Evolutionary conservation across 441 rosid species (phyloP).

Genomic region (Croton setiger): DNA sequence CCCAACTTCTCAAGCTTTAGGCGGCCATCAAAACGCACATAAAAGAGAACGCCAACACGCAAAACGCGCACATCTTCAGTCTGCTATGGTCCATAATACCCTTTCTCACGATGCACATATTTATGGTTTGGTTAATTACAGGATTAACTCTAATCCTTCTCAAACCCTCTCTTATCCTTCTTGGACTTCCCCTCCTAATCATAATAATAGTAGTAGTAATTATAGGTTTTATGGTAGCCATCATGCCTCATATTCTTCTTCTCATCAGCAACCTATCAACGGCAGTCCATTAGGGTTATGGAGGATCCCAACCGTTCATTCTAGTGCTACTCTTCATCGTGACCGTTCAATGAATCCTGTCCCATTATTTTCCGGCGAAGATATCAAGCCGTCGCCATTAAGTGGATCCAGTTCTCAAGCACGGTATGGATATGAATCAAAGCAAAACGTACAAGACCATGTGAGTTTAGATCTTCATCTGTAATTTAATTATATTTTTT

Average conservation of each 20-base stretch:
- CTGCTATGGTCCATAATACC: slow-evolving; percentile 37
- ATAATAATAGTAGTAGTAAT: not conserved
- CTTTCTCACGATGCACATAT: slow-evolving; percentile 35
- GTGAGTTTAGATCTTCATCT: slow-evolving; percentile 90
- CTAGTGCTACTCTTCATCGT: slow-evolving; percentile 26
- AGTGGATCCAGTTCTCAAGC: slow-evolving; percentile 37
- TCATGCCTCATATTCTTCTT: slow-evolving; percentile 27
- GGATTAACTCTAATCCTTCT: slow-evolving; percentile 33
- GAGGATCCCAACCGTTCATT: slow-evolving; percentile 46
- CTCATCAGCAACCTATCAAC: slow-evolving; percentile 43
- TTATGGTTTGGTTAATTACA: slow-evolving; percentile 45
- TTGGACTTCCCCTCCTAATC: slow-evolving; percentile 33
- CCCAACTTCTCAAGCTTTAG: slow-evolving; percentile 97
- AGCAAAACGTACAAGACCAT: slow-evolving; percentile 51
- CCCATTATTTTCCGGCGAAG: slow-evolving; percentile 49
- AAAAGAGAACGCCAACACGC: slow-evolving; percentile 92
- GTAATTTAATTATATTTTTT: slow-evolving; percentile 25
- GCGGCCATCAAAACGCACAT: slow-evolving; percentile 98
- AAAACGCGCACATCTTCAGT: slow-evolving; percentile 70
- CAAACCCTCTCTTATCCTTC: slow-evolving; percentile 40
- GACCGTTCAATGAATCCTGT: slow-evolving; percentile 43
- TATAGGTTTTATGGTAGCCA: slow-evolving; percentile 47
- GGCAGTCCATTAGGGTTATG: slow-evolving; percentile 60
- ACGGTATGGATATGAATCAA: slow-evolving; percentile 44
- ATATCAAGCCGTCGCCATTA: slow-evolving; percentile 30